Evolutionary conservation across 2,329 filamentous ascomycete species (phyloP).

Genomic region (Penicillium thymicola): DNA sequence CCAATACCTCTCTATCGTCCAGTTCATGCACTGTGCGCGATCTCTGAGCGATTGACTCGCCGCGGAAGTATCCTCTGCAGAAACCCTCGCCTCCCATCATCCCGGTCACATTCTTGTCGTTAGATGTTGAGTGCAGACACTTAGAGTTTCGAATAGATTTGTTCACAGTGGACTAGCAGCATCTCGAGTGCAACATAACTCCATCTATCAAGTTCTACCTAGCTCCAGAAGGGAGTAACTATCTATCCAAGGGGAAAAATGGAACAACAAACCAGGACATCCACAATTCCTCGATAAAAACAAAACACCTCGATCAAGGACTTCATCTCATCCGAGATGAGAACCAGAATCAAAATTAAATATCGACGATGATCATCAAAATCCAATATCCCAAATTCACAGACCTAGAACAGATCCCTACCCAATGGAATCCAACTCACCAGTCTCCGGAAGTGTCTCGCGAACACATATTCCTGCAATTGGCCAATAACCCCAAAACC

Average conservation of each 20-base stretch:
- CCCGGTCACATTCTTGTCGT: constrained; percentile 20
- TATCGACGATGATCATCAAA: not conserved
- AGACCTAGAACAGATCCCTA: not conserved
- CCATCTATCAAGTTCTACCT: not conserved
- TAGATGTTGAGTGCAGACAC: constrained; percentile 1
- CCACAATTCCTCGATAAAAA: not conserved
- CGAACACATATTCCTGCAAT: not conserved
- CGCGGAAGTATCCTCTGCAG: constrained; percentile 7
- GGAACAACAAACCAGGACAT: not conserved
- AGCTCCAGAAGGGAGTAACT: not conserved
- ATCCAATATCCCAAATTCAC: not conserved
- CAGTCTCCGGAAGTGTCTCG: not conserved
- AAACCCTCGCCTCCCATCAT: constrained; percentile 18
- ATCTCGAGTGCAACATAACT: not conserved
- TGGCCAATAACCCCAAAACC: constrained; percentile 5
- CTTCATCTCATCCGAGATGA: not conserved
- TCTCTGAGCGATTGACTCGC: not conserved
- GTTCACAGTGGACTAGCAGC: not conserved
- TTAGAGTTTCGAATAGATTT: not conserved
- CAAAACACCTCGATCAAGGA: not conserved
- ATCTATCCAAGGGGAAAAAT: not conserved
- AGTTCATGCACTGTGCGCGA: constrained; percentile 7
- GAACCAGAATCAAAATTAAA: not conserved
- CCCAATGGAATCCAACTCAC: not conserved
- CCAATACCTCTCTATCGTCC: constrained; percentile 2